These are phyloP conservation scores for Fusarium armeniacum DNA, from an alignment of 2,329 filamentous ascomycete genomes.

Conservation along the genomic window DNA sequence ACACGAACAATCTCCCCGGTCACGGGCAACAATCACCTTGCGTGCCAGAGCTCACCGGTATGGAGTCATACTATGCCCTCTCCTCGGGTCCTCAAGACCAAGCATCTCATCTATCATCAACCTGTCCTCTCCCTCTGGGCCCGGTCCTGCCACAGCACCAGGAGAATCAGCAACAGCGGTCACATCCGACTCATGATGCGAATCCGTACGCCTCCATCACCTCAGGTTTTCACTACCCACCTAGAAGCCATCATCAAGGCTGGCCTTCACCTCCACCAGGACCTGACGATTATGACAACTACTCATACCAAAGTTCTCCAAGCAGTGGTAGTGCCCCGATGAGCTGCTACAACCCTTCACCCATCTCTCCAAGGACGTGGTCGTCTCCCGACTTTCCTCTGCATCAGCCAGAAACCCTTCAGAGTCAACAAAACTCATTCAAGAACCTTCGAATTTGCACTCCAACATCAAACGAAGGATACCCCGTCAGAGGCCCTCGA, in stretches of 20 bases:
- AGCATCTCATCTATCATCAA: slow-evolving; percentile 44
- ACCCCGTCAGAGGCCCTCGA: slow-evolving; percentile 35
- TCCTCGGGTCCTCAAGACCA: slow-evolving; percentile 44
- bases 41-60: slow-evolving; percentile 47
- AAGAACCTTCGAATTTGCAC: slow-evolving; percentile 46
- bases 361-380: slow-evolving; percentile 56
- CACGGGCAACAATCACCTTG: slow-evolving; percentile 50
- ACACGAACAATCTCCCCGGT: slow-evolving; percentile 51
- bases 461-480: slow-evolving; percentile 46
- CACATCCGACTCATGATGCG: slow-evolving; percentile 36
- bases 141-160: slow-evolving; percentile 42
- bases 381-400: slow-evolving; percentile 49
- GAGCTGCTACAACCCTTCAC: slow-evolving; percentile 50
- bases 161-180: slow-evolving; percentile 32
- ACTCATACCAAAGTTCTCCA: slow-evolving; percentile 55
- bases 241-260: slow-evolving; percentile 43
- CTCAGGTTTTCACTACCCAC: slow-evolving; percentile 45
- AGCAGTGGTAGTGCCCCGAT: slow-evolving; percentile 44
- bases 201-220: slow-evolving; percentile 44
- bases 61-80: slow-evolving; percentile 46
- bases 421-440: slow-evolving; percentile 43
- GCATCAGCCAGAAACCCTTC: slow-evolving; percentile 38
- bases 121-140: slow-evolving; percentile 40
- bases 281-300: slow-evolving; percentile 57
- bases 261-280: slow-evolving; percentile 58